Evolutionary conservation across 2,329 filamentous ascomycete genomes (phyloP), one percentile per base, ranked within the genome.

Genomic region (Cryphonectria naterciae): DNA sequence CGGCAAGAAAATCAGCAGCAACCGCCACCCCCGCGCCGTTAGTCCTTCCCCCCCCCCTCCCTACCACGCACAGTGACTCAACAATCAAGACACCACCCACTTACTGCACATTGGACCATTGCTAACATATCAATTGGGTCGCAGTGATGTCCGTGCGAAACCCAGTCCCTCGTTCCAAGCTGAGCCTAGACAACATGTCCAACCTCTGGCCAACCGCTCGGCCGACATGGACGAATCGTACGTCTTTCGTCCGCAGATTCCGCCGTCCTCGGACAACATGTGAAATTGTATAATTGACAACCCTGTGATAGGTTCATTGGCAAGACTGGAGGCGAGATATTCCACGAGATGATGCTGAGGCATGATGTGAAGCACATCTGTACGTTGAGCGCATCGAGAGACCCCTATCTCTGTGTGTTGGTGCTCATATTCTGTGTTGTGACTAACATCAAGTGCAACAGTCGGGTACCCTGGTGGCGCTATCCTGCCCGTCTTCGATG

Each of bases 321-420:
- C 74, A 95, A 95, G 87, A 97, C 90, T 65, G 95, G 96, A 79
- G 96, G 96, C 79, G 92, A 98, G 82, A 98, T 98, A 77, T 97
- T 98, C 83, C 95, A 98, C 82, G 95, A 98, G 84, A 98, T 98
- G 95, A 98, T 99, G 95, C 87, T 97, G 73, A 88, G 95, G 78
- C 93, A 95, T 77, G 89, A 87, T 76, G 95, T 99, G 70, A 96
- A 98, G 85, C 94, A 98, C 81, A 89, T 98, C 79, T 98, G 94
- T 97, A 87, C 79, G 93, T 91, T 74, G 28, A 8, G 41, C 35
- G 35, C 46, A 22, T 11, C 28, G 10, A 46, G 10, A 46, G 1
- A 2, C 39, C 68, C 62, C 15, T 54, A 32, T 60, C 70, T 73
- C 67, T 49, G 25, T 49, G 35, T 7, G 28, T 25, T 66, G 46